Base-by-base conservation (phyloP, 2,329 filamentous ascomycete genomes). In the Nakataea oryzae region DNA sequence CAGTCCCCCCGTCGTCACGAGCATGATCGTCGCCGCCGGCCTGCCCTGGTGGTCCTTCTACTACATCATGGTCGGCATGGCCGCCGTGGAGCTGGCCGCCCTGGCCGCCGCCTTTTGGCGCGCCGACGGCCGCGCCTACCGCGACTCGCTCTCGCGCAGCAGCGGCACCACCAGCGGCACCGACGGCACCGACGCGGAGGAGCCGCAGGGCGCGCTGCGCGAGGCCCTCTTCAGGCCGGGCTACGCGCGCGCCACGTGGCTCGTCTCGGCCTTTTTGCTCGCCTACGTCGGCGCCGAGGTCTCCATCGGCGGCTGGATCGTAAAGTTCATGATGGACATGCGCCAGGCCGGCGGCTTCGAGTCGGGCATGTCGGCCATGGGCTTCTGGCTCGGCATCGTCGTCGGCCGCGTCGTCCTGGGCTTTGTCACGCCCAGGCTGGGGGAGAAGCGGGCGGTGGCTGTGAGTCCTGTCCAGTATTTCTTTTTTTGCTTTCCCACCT, bases 301-400 rank as follows among this genome's bases (percentile, higher is more conserved):
- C 64, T 70, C 70, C 32, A 64, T 74, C 34, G 62, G 89, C 47
- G 74, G 89, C 17, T 93, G 89, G 89, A 86, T 96, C 65, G 87
- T 91, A 59, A 87, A 87, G 0, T 96, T 96, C 71, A 96, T 96
- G 90, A 85, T 93, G n/a, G 78, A 83, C 26, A 86, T 92, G 28
- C 83, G 92, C 17, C 73, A 87, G 50, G 90, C 86, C 3, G 81
- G 78, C 28, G 77, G 85, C 0, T 93, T 95, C 69, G 80, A 86
- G 2, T 86, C 88, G 41, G 91, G 91, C 3, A 84, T 95, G 75
- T 86, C 85, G 0, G 87, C 86, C 0, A 93, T 90, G 0, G 87
- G 90, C 0, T 96, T 93, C 75, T 96, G 91, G 91, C 81, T 91
- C 56, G 91, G 91, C 0, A 80, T 96, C 65, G 93, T 90, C 0